Conservation (phyloP, 768 basidiomycete species). For the Cyathus striatus region DNA sequence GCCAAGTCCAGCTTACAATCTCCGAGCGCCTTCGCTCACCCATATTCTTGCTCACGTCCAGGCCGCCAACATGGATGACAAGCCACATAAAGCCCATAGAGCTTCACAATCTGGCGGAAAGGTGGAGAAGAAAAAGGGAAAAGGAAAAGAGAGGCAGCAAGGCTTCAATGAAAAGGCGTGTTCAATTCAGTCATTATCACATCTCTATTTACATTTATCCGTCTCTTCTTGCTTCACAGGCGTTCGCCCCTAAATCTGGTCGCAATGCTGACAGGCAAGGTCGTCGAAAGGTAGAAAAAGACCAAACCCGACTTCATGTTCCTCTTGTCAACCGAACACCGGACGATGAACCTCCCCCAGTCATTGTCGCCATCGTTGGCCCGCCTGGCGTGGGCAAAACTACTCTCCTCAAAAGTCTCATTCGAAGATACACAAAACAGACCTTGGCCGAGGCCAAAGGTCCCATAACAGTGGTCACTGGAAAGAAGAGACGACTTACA, state of each 20-base stretch:
- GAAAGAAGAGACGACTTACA: conserved; percentile 90
- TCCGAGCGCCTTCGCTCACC: neutral
- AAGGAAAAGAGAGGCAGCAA: conserved; percentile 64
- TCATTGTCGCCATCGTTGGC: conserved; percentile 92
- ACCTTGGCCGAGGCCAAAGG: conserved; percentile 86
- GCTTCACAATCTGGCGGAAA: conserved; percentile 68
- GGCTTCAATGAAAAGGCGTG: conserved; percentile 89
- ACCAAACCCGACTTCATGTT: conserved; percentile 93
- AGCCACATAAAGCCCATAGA: conserved; percentile 80
- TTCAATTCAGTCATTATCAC: conserved; percentile 1
- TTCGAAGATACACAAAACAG: conserved; percentile 92
- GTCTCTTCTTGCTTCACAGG: conserved; percentile 41
- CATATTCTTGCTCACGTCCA: neutral
- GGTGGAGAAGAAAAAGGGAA: conserved; percentile 70
- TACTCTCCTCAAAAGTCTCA: conserved; percentile 86
- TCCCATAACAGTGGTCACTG: conserved; percentile 90
- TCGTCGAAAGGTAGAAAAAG: conserved; percentile 85
- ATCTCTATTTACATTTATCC: conserved; percentile 1
- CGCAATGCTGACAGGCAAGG: conserved; percentile 86
- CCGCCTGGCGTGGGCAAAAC: conserved; percentile 97
- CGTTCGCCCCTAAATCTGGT: conserved; percentile 91
- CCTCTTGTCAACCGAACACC: conserved; percentile 95
- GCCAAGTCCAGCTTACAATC: neutral
- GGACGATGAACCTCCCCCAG: conserved; percentile 85
- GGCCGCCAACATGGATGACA: conserved; percentile 52